Evolutionary conservation across 2,329 filamentous ascomycete species (phyloP), one percentile per base, ranked within the genome.

Genomic region (Xylariomycetidae sp.): DNA sequence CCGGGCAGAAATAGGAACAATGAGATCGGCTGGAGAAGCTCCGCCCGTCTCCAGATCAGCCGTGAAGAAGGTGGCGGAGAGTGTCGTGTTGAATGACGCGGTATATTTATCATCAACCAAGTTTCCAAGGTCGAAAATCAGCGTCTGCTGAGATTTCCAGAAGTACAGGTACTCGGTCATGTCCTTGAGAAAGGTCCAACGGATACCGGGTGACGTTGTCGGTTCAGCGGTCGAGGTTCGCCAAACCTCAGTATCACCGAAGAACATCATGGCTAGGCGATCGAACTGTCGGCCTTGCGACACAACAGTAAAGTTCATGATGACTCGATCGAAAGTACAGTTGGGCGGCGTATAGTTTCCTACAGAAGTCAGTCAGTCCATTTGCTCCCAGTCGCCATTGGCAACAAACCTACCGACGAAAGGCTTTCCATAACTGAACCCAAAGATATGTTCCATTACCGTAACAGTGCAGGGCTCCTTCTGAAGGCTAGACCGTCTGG

Each of bases 211-310:
- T 2, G 54, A 36, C 16, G 27, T 42, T 0, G 74, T 82, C 4
- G 80, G 80, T 53, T 85, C 80, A 4, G 80, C 77, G 3, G 80
- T 85, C 11, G 77, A 82, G 4, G 79, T 82, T 12, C 80, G 66
- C 56, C 77, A 83, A 1, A 85, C 66, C 53, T 85, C 81, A 10
- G 70, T 71, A 49, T 82, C 77, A 16, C 72, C 72, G 25, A 85
- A 66, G 37, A 74, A 84, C 65, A 85, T 72, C 7, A 78, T 51
- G 4, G 70, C 80, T 8, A 85, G 58, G 20, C 80, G 65, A 48
- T 85, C 81, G 53, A 72, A 84, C 43, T 85, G 80, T 7, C 69
- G 67, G 5, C 81, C 80, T 44, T 62, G 58, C 10, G 75, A 80
- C 2, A 69, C 73, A n/a, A 82, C 76, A 0, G 77, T 82, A 39